Percentiles rank a stretch among this genome's conserved stretches.
Evolutionary conservation across 257 asterid genomes (phyloP).

Genomic region (Thymus quinquecostatus): DNA sequence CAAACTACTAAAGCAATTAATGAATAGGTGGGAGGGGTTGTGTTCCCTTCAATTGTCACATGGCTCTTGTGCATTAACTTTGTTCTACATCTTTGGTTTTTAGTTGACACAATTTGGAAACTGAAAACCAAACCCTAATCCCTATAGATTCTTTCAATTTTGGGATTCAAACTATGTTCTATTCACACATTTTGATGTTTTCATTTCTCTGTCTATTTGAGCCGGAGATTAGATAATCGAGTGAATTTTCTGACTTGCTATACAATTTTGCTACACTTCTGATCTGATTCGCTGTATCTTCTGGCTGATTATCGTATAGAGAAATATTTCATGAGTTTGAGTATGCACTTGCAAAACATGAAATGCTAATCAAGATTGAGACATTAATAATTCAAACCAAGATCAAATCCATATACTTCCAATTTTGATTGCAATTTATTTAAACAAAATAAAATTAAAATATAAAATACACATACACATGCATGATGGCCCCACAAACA

Average conservation of each 20-base stretch:
- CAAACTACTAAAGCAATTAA: constrained; percentile 1
- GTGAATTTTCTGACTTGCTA: too few species aligned
- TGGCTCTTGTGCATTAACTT: constrained; percentile 34
- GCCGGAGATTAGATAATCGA: too few species aligned
- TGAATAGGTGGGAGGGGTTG: constrained; percentile 15
- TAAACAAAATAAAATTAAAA: neutral
- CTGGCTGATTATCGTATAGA: too few species aligned
- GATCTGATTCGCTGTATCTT: too few species aligned
- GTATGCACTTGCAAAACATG: neutral
- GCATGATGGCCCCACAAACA: constrained; percentile 6
- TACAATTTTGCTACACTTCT: too few species aligned
- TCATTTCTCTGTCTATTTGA: too few species aligned
- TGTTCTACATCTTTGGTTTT: constrained; percentile 24
- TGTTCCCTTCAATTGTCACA: constrained; percentile 19
- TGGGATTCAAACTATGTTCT: neutral
- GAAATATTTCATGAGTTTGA: neutral
- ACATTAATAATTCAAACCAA: neutral
- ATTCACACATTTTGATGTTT: too few species aligned
- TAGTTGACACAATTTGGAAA: constrained; percentile 26
- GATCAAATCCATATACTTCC: neutral
- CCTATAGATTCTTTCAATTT: neutral
- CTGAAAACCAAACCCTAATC: constrained; percentile 42
- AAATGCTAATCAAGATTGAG: neutral
- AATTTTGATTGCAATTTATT: neutral
- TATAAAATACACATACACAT: neutral